Evolutionary conservation across 805 yeast species (phyloP).

Genomic region (Sungouiella thailandica): DNA sequence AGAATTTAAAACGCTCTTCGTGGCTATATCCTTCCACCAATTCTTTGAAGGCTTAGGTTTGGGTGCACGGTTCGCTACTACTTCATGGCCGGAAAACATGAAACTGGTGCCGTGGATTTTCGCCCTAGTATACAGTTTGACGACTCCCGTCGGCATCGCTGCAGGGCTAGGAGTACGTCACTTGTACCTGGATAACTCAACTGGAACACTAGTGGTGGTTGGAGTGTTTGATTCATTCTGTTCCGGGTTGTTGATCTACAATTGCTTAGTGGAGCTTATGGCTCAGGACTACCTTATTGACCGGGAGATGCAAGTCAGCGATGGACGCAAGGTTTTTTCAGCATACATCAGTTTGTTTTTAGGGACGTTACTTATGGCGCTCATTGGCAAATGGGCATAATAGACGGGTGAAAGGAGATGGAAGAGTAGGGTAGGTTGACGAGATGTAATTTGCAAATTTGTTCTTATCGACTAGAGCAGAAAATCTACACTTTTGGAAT

Average conservation of each 20-base stretch:
- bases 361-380: slow-evolving; percentile 77
- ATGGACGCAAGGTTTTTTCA: slow-evolving; percentile 44
- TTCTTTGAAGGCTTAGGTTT: slow-evolving; percentile 30
- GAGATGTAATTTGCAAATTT: too few relatives aligned
- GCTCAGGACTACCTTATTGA: slow-evolving; percentile 65
- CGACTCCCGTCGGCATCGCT: slow-evolving; percentile 73
- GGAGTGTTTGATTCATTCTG: slow-evolving; percentile 75
- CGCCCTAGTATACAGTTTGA: slow-evolving; percentile 22
- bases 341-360: slow-evolving; percentile 52
- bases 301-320: slow-evolving; percentile 60
- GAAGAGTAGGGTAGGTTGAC: too few relatives aligned
- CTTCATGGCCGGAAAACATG: slow-evolving; percentile 21
- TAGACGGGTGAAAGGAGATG: too few relatives aligned
- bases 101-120: slow-evolving; percentile 14
- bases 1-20: slow-evolving; percentile 23
- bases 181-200: slow-evolving; percentile 54
- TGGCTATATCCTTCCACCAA: slow-evolving; percentile 29
- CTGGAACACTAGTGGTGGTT: slow-evolving; percentile 56
- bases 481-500: too few relatives aligned
- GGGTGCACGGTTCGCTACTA: slow-evolving; percentile 26
- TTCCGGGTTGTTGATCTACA: slow-evolving; percentile 72
- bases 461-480: too few relatives aligned
- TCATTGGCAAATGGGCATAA: slow-evolving; percentile 70
- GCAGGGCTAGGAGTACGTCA: slow-evolving; percentile 74
- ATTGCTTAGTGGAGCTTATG: slow-evolving; percentile 74